phyloP scores from a whole-genome alignment of 2,329 filamentous ascomycete species.

The Sporothrix schenckii region DNA sequence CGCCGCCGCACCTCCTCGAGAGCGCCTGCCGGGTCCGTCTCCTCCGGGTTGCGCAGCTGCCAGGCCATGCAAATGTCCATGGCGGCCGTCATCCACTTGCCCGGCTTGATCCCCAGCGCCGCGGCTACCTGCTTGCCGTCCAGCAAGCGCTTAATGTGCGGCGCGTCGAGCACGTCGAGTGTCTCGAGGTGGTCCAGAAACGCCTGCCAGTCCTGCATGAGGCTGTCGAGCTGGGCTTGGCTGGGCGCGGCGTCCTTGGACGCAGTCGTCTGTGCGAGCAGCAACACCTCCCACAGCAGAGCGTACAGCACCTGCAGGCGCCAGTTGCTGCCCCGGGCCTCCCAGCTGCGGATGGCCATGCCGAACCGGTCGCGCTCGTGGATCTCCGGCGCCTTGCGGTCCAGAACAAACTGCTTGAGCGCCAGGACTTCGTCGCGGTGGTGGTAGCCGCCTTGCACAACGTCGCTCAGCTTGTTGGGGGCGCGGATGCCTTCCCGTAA shows the following conservation, averaged over 20 bases:
- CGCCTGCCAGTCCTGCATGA: constrained; percentile 55
- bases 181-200: constrained; percentile 60
- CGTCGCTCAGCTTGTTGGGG: constrained; percentile 72
- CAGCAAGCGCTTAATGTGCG: constrained; percentile 64
- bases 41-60: constrained; percentile 79
- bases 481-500: constrained; percentile 78
- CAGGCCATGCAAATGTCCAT: constrained; percentile 80
- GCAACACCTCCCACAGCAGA: constrained; percentile 64
- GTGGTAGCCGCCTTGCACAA: constrained; percentile 51
- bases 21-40: constrained; percentile 60
- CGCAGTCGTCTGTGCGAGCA: constrained; percentile 29
- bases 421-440: constrained; percentile 35
- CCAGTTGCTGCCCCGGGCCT: constrained; percentile 66
- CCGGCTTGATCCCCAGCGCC: constrained; percentile 69
- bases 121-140: constrained; percentile 75
- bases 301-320: constrained; percentile 69
- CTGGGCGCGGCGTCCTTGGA: too few relatives aligned
- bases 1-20: constrained; percentile 61
- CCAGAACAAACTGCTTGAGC: constrained; percentile 55
- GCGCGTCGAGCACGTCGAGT: constrained; percentile 60
- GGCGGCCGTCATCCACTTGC: constrained; percentile 81
- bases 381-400: constrained; percentile 50
- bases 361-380: constrained; percentile 66
- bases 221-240: constrained; percentile 48
- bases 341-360: constrained; percentile 75